Base-by-base conservation (phyloP, 2,329 filamentous ascomycete genomes). In the Alternaria sp. region DNA sequence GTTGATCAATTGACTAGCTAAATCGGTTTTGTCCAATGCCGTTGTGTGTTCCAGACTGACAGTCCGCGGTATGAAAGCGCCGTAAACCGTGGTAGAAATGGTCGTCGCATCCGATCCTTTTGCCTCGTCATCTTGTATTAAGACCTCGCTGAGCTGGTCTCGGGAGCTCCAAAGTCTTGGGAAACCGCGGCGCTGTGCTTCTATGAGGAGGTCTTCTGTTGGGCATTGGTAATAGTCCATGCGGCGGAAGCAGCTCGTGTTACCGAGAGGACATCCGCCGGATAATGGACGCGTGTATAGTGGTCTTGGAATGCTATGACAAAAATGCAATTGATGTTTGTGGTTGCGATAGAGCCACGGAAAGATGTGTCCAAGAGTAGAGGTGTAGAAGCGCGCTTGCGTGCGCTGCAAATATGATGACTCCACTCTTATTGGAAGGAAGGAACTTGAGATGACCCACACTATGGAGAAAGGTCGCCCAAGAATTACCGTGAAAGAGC, bases 161-260 rank as follows among this genome's bases (percentile, higher is more conserved):
- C 55, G 60, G 18, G 44, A 49, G 6, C 65, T 66, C n/a, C 20
- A 43, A 9, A 63, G 54, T 12, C 20, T 44, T 54, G 58, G 57
- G 5, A 50, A 41, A 11, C 64, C 53, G 18, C 73, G 73, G 5
- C 74, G 67, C 30, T 33, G 49, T 15, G 71, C 45, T 55, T 77
- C 75, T 33, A 37, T 55, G 18, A 55, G 45, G 9, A 77, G 61
- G 8, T 70, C 59, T 15, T 58, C 56, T 10, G 51, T 54, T 1
- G 71, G 43, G 51, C 72, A 75, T 25, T 50, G 59, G 57, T 75
- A 76, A 33, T 76, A 77, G 46, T 71, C 63, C 74, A 74, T 77
- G 46, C 55, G 60, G 21, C 1, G 7, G 5, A 41, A 37, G 28
- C 30, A 53, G n/a, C n/a, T 28, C 20, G 12, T 15, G 28, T 43